A percentile compares a stretch with the other conserved stretches of the same genome.
Evolutionary conservation across 176 grass and related monocot species (phyloP).

Genomic region (Zoysia pacifica): DNA sequence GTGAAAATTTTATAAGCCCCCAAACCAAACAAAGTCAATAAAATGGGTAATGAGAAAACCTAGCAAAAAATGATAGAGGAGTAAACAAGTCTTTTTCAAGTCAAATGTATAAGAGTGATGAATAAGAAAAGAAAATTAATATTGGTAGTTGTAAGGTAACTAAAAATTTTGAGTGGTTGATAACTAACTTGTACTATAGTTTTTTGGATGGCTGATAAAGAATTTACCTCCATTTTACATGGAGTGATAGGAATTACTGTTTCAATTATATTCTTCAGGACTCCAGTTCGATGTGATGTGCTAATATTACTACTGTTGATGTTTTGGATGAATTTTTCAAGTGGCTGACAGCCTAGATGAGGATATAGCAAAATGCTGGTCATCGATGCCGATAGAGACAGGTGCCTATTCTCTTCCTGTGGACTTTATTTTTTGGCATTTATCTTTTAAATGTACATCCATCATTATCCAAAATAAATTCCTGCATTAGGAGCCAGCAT

Average conservation of each 20-base stretch:
- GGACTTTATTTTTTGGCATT: conserved; percentile 57
- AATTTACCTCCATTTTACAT: too few species aligned
- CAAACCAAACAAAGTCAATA: too few species aligned
- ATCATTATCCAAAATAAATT: conserved; percentile 73
- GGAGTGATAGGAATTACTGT: too few species aligned
- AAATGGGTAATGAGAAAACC: too few species aligned
- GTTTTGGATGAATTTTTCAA: conserved; percentile 45
- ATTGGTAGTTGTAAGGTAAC: too few species aligned
- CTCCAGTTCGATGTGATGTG: neutral
- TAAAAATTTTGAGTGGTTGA: neutral
- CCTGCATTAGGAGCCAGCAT: conserved; percentile 50
- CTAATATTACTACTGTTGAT: conserved; percentile 39
- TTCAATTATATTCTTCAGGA: too few species aligned
- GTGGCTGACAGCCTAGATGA: conserved; percentile 53
- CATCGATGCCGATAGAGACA: conserved; percentile 39
- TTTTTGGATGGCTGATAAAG: too few species aligned
- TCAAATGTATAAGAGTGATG: too few species aligned
- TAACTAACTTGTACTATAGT: neutral
- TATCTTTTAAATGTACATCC: conserved; percentile 49
- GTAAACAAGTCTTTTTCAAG: too few species aligned
- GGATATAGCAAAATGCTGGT: conserved; percentile 56
- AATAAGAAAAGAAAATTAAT: too few species aligned
- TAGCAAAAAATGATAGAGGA: too few species aligned
- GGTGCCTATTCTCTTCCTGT: conserved; percentile 42
- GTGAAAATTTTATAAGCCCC: too few species aligned